A percentile compares a stretch with the other conserved stretches of the same genome.
phyloP scores from a whole-genome alignment of 208 protist species.

The Entamoeba invadens region DNA sequence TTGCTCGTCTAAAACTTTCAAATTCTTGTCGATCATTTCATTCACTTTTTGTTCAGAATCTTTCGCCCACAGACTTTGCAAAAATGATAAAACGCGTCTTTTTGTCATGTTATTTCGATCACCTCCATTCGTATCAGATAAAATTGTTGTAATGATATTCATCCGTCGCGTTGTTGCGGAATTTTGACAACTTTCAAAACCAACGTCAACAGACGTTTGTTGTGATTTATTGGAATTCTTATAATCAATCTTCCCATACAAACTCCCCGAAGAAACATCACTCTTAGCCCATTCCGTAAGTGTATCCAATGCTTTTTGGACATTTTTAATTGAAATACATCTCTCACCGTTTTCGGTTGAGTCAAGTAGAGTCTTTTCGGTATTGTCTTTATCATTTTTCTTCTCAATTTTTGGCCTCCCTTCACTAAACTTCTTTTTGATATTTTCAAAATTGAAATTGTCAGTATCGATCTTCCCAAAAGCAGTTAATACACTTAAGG shows the following conservation, averaged over 20 bases:
- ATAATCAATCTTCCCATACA: neutral
- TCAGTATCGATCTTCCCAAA: neutral
- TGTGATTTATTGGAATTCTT: neutral
- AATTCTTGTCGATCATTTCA: neutral
- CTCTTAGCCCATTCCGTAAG: neutral
- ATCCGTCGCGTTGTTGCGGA: neutral
- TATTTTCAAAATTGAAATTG: no score
- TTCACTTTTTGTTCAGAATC: neutral
- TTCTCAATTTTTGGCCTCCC: no score
- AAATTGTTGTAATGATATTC: neutral
- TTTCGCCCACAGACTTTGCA: neutral
- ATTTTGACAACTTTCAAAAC: neutral
- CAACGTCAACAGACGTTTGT: neutral
- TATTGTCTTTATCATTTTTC: no score
- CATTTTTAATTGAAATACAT: no score
- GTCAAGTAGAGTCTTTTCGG: no score
- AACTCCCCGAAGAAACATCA: neutral
- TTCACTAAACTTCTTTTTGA: no score
- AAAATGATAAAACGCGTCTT: neutral
- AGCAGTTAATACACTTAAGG: neutral
- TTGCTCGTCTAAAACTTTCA: neutral
- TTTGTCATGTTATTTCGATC: neutral
- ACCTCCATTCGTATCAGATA: neutral
- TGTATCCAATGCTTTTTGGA: neutral
- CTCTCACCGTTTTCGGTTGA: no score